Base-by-base conservation (phyloP, 2,329 filamentous ascomycete species). In the Claviceps spartinae region DNA sequence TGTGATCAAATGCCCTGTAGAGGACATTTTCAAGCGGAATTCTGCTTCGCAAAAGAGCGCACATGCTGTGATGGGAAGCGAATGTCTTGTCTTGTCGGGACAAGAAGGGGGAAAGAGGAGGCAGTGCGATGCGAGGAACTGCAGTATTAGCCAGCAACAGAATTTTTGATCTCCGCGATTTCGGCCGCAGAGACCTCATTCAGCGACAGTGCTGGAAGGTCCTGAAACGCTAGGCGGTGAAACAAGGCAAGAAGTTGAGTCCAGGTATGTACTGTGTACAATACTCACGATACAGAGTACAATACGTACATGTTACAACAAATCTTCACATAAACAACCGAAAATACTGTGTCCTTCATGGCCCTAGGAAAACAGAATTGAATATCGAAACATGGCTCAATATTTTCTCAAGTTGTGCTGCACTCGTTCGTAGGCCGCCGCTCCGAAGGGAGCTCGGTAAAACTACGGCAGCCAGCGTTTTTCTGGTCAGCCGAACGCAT, bases 41-140 rank as follows among this genome's bases (percentile, higher is more conserved):
- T 52, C 62, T 70, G 68, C 69, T 72, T 69, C 62, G 70, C 59
- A 69, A 65, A 53, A 75, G 60, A 54, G 71, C 68, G 60, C 69
- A 72, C 75, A 77, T 78, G 48, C 61, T 71, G 61, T 55, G 47
- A 52, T 24, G 55, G 56, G 58, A 56, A 54, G 56, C 52, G 55
- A 54, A 59, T 58, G 56, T 57, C 57, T 34, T 53, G 55, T 59
- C 59, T 58, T 57, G 59, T 56, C 56, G 55, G 54, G 57, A 57
- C 52, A 54, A 55, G 57, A 53, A 54, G 56, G 60, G 62, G 60
- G 55, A 54, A 58, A 55, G 8, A 34, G 9, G 34, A 22, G 16
- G 14, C 30, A 24, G 22, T 37, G 24, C 42, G n/a, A 44, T 14
- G 43, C 43, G 13, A 14, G 43, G 6, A 26, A 13, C 14, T 22